A percentile compares a stretch with the other conserved stretches of the same genome.
These are phyloP conservation scores for Tulasnella sp. DNA, from an alignment of 768 basidiomycete species.

Conservation along the genomic window DNA sequence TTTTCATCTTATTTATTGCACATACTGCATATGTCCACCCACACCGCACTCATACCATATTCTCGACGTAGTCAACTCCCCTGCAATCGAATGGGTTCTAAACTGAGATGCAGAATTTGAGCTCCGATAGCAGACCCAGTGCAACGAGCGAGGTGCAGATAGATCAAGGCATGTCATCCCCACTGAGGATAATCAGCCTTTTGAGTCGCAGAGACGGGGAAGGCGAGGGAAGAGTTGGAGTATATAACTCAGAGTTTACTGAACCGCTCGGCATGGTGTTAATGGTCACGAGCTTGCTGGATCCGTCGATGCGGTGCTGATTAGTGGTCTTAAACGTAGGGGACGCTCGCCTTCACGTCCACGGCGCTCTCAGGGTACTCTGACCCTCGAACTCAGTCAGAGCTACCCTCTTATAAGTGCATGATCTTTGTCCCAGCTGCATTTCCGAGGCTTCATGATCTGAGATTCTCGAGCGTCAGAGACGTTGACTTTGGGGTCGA, in stretches of 20 bases:
- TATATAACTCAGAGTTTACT: no score
- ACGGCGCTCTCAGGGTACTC: no score
- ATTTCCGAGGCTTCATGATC: neutral
- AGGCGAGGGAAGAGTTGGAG: no score
- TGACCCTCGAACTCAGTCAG: neutral
- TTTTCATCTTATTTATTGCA: slow-evolving; percentile 1
- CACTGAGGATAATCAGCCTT: no score
- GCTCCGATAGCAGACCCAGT: neutral
- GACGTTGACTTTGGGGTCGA: neutral
- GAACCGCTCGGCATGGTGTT: no score
- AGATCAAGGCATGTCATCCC: neutral
- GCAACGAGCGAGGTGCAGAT: neutral
- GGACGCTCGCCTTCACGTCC: no score
- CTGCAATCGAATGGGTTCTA: neutral
- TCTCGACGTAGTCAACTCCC: neutral
- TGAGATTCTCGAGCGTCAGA: neutral
- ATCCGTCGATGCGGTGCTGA: no score
- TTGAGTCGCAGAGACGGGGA: no score
- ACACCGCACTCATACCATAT: neutral
- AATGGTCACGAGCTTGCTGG: no score
- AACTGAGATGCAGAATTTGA: neutral
- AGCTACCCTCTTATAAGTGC: neutral
- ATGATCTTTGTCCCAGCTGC: neutral
- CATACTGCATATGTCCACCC: slow-evolving; percentile 2
- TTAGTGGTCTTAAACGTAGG: no score